These are phyloP conservation scores for Sarocladium brachiariae DNA, from an alignment of 2,329 filamentous ascomycete species.

Conservation along the genomic window DNA sequence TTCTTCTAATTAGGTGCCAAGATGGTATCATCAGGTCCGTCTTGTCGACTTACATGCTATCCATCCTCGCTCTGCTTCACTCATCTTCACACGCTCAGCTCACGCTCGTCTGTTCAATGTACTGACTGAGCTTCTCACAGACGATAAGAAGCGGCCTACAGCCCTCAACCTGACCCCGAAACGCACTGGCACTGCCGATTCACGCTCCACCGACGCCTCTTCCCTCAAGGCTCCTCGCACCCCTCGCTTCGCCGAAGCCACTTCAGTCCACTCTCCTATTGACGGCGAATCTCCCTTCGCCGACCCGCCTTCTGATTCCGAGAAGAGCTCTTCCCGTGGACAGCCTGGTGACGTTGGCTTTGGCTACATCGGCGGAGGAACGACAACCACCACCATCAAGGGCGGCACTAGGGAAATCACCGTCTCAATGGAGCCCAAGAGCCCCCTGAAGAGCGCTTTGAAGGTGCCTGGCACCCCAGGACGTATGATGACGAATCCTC, in stretches of 20 bases:
- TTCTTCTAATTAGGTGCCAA: not conserved
- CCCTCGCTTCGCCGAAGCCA: constrained; percentile 76
- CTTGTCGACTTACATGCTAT: not conserved
- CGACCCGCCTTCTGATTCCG: constrained; percentile 33
- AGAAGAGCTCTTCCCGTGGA: constrained; percentile 44
- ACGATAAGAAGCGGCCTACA: constrained; percentile 50
- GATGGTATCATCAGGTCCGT: constrained; percentile 8
- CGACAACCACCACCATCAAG: constrained; percentile 5
- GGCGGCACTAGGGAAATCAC: constrained; percentile 27
- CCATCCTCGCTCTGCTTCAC: not conserved
- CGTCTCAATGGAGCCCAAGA: constrained; percentile 62
- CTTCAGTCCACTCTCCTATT: constrained; percentile 69
- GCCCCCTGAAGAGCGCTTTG: constrained; percentile 84
- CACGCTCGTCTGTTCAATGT: constrained; percentile 20
- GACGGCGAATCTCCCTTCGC: constrained; percentile 55
- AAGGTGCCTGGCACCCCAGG: constrained; percentile 78
- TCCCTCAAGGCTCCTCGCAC: constrained; percentile 64
- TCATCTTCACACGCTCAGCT: not conserved
- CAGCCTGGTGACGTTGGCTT: constrained; percentile 87
- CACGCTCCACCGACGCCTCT: constrained; percentile 44
- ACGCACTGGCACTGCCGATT: constrained; percentile 42
- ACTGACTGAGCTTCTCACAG: too few species aligned
- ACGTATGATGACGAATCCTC: constrained; percentile 63
- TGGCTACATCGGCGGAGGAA: constrained; percentile 65
- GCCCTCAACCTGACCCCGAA: constrained; percentile 47